Percentiles rank a stretch among this genome's conserved stretches.
These are phyloP conservation scores for Diaporthe sp. DNA, from an alignment of 2,329 filamentous ascomycete species.

Conservation along the genomic window DNA sequence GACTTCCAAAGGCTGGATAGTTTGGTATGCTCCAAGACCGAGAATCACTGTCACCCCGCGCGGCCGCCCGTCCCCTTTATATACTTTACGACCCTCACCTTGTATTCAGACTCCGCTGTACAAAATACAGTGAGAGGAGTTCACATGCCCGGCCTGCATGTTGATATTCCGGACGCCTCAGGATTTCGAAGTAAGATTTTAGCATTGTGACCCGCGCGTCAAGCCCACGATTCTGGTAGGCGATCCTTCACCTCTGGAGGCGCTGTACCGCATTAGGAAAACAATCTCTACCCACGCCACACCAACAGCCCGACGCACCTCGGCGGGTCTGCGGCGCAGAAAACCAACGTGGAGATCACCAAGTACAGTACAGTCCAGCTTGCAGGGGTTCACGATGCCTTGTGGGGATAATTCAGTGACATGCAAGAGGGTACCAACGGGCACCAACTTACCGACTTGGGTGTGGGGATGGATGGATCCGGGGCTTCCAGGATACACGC, in stretches of 20 bases:
- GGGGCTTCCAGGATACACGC: neutral
- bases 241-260: neutral
- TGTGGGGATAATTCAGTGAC: neutral
- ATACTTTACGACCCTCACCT: neutral
- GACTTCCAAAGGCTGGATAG: neutral
- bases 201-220: neutral
- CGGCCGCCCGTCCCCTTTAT: neutral
- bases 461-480: neutral
- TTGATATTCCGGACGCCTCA: neutral
- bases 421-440: neutral
- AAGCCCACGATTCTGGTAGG: neutral
- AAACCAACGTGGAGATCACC: neutral
- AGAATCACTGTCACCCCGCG: neutral
- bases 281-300: slow-evolving; percentile 8
- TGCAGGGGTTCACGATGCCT: neutral
- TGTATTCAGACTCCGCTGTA: too few species aligned
- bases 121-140: too few species aligned
- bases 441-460: neutral
- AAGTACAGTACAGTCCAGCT: neutral
- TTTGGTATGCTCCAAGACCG: neutral
- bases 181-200: slow-evolving; percentile 2
- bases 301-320: neutral
- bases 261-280: slow-evolving; percentile 22
- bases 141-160: too few species aligned
- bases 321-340: slow-evolving; percentile 4